phyloP scores from a whole-genome alignment of 768 basidiomycete species.

The Tulasnella sp. region DNA sequence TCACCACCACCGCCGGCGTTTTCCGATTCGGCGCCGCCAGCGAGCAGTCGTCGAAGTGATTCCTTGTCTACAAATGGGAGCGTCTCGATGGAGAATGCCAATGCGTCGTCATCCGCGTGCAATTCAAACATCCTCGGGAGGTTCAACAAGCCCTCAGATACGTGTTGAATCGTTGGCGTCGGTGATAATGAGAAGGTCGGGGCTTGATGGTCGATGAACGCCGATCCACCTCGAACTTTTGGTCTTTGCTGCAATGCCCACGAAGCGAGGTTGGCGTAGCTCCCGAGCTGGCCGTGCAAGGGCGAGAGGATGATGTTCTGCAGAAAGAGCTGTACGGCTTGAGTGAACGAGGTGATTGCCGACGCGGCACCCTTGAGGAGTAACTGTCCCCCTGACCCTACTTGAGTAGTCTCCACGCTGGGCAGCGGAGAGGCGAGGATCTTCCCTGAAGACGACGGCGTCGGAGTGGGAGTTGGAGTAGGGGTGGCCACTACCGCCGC shows the following conservation, averaged over 20 bases:
- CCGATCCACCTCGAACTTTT: constrained; percentile 37
- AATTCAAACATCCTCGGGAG: constrained; percentile 89
- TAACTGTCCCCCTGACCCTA: not conserved
- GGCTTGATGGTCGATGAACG: constrained; percentile 40
- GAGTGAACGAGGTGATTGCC: constrained; percentile 53
- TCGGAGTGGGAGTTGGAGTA: not conserved
- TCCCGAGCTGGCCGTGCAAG: constrained; percentile 54
- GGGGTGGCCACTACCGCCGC: not conserved
- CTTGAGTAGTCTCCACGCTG: not conserved
- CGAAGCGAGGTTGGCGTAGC: constrained; percentile 57
- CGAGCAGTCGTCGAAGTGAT: constrained; percentile 19
- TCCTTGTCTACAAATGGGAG: constrained; percentile 59
- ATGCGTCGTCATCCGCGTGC: constrained; percentile 83
- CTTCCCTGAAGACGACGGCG: not conserved
- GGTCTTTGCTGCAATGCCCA: constrained; percentile 51
- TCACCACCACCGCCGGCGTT: not conserved
- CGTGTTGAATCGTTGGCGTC: constrained; percentile 73
- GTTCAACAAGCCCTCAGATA: constrained; percentile 90
- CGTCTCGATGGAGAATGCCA: constrained; percentile 77
- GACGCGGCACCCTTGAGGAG: constrained; percentile 45
- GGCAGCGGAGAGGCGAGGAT: not conserved
- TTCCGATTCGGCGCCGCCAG: not conserved
- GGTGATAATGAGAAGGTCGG: constrained; percentile 92
- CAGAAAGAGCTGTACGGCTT: constrained; percentile 61
- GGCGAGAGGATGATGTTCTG: constrained; percentile 80